Percentiles rank a stretch among this genome's conserved stretches.
phyloP scores from a whole-genome alignment of 1,284 basidiomycete species.

The Vanrija sp. region DNA sequence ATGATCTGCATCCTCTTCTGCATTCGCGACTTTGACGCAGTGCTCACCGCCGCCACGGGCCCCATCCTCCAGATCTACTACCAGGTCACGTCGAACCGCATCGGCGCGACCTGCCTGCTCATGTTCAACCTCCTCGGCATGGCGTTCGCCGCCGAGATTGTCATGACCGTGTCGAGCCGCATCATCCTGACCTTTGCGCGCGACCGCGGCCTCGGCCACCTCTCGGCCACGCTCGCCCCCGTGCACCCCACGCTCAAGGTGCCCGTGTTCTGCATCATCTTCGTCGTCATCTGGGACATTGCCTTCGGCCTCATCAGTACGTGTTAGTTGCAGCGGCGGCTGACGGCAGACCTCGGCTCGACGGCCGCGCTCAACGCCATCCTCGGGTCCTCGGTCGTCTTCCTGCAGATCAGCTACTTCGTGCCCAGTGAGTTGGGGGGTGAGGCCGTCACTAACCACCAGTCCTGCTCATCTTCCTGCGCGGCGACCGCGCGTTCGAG shows the following conservation, averaged over 20 bases:
- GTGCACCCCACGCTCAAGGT: constrained; percentile 21
- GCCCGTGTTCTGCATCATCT: constrained; percentile 22
- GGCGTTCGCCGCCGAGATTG: constrained; percentile 18
- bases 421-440: constrained; percentile 25
- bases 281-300: constrained; percentile 47
- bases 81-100: constrained; percentile 49
- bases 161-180: constrained; percentile 24
- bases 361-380: constrained; percentile 53
- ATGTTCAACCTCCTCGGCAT: constrained; percentile 26
- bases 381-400: constrained; percentile 42
- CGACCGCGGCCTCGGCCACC: constrained; percentile 5
- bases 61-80: constrained; percentile 63
- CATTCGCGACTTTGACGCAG: constrained; percentile 33
- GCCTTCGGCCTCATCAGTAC: constrained; percentile 54
- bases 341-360: constrained; percentile 52
- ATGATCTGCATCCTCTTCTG: constrained; percentile 48
- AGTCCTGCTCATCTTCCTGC: constrained; percentile 44
- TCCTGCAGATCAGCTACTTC: constrained; percentile 30
- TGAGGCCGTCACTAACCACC: neutral
- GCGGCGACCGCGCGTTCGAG: constrained; percentile 47
- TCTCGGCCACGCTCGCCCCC: constrained; percentile 1
- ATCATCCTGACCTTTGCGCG: constrained; percentile 11
- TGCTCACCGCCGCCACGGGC: constrained; percentile 57
- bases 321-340: constrained; percentile 43
- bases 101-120: constrained; percentile 22